A percentile compares a stretch with the other conserved stretches of the same genome.
These are phyloP conservation scores for Leishmania guyanensis DNA, from an alignment of 208 protist species.

Conservation along the genomic window DNA sequence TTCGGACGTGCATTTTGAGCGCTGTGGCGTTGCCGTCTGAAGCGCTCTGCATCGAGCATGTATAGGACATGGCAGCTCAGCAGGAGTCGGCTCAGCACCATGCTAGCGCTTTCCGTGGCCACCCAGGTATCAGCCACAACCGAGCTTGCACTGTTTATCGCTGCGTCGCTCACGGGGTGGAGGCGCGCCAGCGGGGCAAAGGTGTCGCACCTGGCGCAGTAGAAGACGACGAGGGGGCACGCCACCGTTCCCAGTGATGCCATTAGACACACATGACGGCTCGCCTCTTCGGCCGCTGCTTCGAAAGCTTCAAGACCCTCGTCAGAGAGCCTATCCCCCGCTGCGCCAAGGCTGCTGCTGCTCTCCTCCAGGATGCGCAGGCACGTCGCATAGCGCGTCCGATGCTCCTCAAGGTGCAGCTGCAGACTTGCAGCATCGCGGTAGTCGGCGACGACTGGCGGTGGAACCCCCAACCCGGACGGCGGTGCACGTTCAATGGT, in stretches of 20 bases:
- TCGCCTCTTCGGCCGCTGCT: slow-evolving; percentile 40
- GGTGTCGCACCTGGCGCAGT: slow-evolving; percentile 60
- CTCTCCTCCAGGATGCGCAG: slow-evolving; percentile 39
- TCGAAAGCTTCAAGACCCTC: slow-evolving; percentile 39
- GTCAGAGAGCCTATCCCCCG: slow-evolving; percentile 20
- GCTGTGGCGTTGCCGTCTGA: background rate
- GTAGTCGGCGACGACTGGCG: slow-evolving; percentile 34
- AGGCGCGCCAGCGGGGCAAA: slow-evolving; percentile 56
- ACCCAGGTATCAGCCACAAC: slow-evolving; percentile 12
- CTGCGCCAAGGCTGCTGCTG: slow-evolving; percentile 12
- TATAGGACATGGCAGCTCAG: slow-evolving; percentile 29
- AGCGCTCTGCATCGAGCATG: slow-evolving; percentile 21
- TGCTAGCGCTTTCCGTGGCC: slow-evolving; percentile 19
- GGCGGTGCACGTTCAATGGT: slow-evolving; percentile 11
- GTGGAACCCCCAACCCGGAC: slow-evolving; percentile 26
- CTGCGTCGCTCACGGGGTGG: background rate
- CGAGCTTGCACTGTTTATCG: background rate
- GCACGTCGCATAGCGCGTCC: slow-evolving; percentile 20
- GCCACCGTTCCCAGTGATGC: slow-evolving; percentile 44
- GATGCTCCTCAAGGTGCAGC: slow-evolving; percentile 30
- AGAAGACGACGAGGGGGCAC: slow-evolving; percentile 47
- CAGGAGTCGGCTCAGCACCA: slow-evolving; percentile 29
- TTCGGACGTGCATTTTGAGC: background rate
- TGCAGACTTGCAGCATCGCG: slow-evolving; percentile 21
- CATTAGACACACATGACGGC: slow-evolving; percentile 62